phyloP scores from a whole-genome alignment of 768 basidiomycete species.

The Cystofilobasidium capitatum region DNA sequence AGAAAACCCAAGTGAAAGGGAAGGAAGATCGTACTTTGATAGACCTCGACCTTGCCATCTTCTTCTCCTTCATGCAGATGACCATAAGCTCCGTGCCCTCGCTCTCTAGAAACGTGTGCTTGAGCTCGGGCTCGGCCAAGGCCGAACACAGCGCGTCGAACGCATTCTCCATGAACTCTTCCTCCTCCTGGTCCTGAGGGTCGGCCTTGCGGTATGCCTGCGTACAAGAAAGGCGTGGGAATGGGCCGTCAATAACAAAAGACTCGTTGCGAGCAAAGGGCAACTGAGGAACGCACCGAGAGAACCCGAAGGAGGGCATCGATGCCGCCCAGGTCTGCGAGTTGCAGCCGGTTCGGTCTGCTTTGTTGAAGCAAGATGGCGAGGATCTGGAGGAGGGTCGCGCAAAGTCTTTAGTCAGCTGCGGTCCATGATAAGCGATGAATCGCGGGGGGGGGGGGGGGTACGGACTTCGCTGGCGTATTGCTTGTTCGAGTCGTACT shows the following conservation, averaged over 20 bases:
- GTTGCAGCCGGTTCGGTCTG: constrained; percentile 54
- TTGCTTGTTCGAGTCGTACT: constrained; percentile 78
- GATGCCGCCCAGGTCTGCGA: constrained; percentile 67
- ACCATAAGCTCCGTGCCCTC: constrained; percentile 97
- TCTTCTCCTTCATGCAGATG: constrained; percentile 91
- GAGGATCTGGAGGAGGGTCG: constrained; percentile 39
- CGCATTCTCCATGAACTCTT: constrained; percentile 95
- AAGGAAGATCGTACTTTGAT: constrained; percentile 51
- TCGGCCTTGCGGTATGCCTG: constrained; percentile 82
- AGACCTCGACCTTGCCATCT: constrained; percentile 64
- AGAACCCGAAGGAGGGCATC: constrained; percentile 65
- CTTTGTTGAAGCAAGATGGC: constrained; percentile 78
- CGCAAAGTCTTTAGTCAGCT: background rate
- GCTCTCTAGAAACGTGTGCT: constrained; percentile 68
- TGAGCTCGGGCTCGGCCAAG: constrained; percentile 66
- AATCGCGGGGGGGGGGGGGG: background rate
- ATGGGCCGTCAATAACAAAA: background rate
- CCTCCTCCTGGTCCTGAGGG: constrained; percentile 76
- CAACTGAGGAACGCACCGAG: constrained; percentile 51
- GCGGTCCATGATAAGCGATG: no score
- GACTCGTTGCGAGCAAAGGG: background rate
- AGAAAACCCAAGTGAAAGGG: no score
- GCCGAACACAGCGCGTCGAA: constrained; percentile 85
- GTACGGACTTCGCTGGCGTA: constrained; percentile 72
- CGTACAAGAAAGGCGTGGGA: background rate